Conservation (phyloP, 2,329 filamentous ascomycete genomes). For the Trichophyton simii region DNA sequence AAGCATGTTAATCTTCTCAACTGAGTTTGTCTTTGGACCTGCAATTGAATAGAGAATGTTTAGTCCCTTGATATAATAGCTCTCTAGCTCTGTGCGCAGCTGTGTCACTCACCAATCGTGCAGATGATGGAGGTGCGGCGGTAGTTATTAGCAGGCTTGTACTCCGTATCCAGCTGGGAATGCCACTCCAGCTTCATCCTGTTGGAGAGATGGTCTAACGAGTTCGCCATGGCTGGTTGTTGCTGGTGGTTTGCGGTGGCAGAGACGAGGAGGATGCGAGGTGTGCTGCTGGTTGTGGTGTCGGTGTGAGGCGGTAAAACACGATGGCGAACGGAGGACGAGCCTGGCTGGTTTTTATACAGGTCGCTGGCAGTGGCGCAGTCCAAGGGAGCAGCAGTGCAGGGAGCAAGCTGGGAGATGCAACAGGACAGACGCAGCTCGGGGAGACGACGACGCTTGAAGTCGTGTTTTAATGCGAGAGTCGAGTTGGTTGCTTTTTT, state of each 20-base stretch:
- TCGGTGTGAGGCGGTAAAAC: no score
- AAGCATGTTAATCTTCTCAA: constrained; percentile 91
- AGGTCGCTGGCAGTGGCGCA: not conserved
- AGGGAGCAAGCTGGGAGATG: constrained; percentile 7
- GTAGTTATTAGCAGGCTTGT: constrained; percentile 75
- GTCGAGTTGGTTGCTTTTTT: constrained; percentile 4
- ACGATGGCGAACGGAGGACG: not conserved
- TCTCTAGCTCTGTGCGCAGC: not conserved
- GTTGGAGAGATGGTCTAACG: constrained; percentile 75
- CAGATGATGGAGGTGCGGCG: constrained; percentile 96
- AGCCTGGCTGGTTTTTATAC: not conserved
- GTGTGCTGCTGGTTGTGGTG: no score
- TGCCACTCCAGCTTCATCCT: constrained; percentile 61
- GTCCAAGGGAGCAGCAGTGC: not conserved
- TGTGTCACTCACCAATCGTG: constrained; percentile 59
- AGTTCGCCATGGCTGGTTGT: constrained; percentile 46
- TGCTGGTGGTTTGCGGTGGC: not conserved
- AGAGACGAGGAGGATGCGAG: constrained; percentile 3
- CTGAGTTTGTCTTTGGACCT: constrained; percentile 96
- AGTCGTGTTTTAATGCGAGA: not conserved
- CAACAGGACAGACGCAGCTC: constrained; percentile 5
- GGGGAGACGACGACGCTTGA: no score
- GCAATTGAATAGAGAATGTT: not conserved
- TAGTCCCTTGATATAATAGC: not conserved
- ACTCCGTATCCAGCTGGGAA: constrained; percentile 76